phyloP scores from a whole-genome alignment of 768 basidiomycete species.

The Boletus subparvulus region DNA sequence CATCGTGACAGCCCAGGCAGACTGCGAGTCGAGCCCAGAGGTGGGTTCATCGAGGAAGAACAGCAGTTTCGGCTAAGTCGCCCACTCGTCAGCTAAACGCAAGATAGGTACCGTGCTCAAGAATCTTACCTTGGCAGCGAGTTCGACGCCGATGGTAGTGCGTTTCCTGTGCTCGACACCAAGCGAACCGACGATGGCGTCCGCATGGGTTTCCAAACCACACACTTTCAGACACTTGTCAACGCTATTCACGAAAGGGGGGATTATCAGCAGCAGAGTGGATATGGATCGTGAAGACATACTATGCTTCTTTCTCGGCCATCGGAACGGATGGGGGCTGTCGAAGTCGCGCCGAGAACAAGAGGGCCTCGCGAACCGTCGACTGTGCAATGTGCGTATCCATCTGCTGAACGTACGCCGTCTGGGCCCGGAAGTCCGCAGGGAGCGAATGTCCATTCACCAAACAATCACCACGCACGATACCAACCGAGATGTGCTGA shows the following conservation, averaged over 20 bases:
- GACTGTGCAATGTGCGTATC: constrained; percentile 74
- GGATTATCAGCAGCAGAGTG: not conserved
- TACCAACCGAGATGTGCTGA: constrained; percentile 46
- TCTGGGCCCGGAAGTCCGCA: constrained; percentile 62
- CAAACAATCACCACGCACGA: constrained; percentile 50
- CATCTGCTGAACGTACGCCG: constrained; percentile 60
- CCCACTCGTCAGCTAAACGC: not conserved
- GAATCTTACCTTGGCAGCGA: constrained; percentile 48
- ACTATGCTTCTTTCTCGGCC: constrained; percentile 80
- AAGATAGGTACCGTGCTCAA: not conserved
- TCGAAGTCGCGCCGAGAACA: constrained; percentile 77
- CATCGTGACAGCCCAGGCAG: constrained; percentile 48
- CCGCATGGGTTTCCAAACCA: constrained; percentile 58
- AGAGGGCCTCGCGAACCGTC: constrained; percentile 79
- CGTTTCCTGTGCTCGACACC: constrained; percentile 52
- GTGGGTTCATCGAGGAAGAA: constrained; percentile 64
- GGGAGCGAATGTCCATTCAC: constrained; percentile 56
- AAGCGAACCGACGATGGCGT: constrained; percentile 62
- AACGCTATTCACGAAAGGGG: constrained; percentile 33
- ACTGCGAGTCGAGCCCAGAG: constrained; percentile 53
- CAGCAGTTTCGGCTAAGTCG: constrained; percentile 40
- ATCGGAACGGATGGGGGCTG: constrained; percentile 65
- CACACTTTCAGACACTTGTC: constrained; percentile 64
- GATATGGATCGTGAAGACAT: constrained; percentile 26
- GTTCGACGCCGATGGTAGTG: constrained; percentile 59